phyloP scores from a whole-genome alignment of 164 flowering plant species.

The Litsea cubeba region DNA sequence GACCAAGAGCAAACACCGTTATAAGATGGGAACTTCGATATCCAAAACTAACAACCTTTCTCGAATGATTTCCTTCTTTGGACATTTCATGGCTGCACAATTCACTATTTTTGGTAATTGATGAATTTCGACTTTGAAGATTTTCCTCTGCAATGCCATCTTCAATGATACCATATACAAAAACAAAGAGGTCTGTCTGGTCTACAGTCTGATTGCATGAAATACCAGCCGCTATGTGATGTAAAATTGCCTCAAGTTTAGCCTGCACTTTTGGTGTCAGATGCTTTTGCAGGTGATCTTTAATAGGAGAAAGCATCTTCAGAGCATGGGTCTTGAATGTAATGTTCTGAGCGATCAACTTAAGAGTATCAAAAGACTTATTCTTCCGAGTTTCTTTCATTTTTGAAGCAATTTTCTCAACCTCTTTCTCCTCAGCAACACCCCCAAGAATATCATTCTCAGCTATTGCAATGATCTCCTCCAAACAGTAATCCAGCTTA shows the following conservation, averaged over 20 bases:
- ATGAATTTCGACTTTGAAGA: conserved; percentile 17
- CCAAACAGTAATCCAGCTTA: conserved; percentile 72
- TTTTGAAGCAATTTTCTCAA: conserved; percentile 93
- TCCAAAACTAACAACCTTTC: conserved; percentile 16
- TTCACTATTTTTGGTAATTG: conserved; percentile 5
- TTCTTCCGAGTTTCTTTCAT: conserved; percentile 87
- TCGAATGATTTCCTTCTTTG: conserved; percentile 11
- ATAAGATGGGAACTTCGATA: conserved; percentile 55
- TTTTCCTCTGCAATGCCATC: conserved; percentile 50
- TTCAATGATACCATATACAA: conserved; percentile 62
- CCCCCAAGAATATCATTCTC: conserved; percentile 87
- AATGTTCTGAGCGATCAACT: conserved; percentile 60
- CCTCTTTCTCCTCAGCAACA: conserved; percentile 90
- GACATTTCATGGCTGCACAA: conserved; percentile 3
- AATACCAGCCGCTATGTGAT: conserved; percentile 75
- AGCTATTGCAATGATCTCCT: conserved; percentile 64
- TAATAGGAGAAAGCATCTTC: conserved; percentile 71
- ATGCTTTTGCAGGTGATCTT: conserved; percentile 51
- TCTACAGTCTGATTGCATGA: conserved; percentile 65
- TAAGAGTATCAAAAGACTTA: conserved; percentile 74
- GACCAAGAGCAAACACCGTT: conserved; percentile 68
- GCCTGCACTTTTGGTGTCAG: conserved; percentile 61
- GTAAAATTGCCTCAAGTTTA: conserved; percentile 63
- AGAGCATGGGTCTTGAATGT: conserved; percentile 64
- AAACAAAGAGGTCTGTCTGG: conserved; percentile 64